Base-by-base conservation (phyloP, 2,329 filamentous ascomycete genomes). In the Trichophyton rubrum region DNA sequence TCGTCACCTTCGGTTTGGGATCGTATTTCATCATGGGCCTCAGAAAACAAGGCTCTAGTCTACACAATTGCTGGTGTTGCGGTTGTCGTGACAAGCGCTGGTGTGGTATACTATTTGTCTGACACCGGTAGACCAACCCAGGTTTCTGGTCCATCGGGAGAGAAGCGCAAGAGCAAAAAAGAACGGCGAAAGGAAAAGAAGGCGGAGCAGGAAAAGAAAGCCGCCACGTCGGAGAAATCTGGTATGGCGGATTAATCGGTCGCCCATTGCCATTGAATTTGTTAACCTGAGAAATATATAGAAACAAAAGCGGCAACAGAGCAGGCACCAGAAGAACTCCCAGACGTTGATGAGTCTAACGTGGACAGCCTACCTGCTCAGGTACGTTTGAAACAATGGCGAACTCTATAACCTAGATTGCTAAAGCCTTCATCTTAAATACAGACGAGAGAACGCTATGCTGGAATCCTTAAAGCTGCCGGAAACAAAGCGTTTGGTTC, bases 61-160 rank as follows among this genome's bases (percentile, higher is more conserved):
- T 99, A 96, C 77, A 96, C 93, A 67, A 89, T 97, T 76, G 93
- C 92, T 60, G 93, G 93, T 70, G 88, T 96, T 62, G 92, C 92
- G 59, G 83, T 96, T 56, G 90, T 96, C 49, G 88, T 95, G 61
- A 93, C 90, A 13, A 89, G 89, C 63, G 92, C 91, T 38, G 92
- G 93, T 67, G 89, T 89, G 49, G 87, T 95, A 71, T 99, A 97
- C 80, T 97, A 96, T 75, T 80, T 96, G 67, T 61, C 63, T 22
- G 75, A 87, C 68, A 76, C 78, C 41, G 75, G 72, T 64, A 75
- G 76, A 65, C 72, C 76, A 59, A 68, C 71, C 56, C 67, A 72
- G 56, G 62, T 67, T 56, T 66, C 73, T 62, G 63, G 71, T 27
- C 66, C 72, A 13, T 64, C 69, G 60, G 75, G 62, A 56, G 68